Evolutionary conservation across 176 grass and related monocot genomes (phyloP).

Genomic region (Carex myosuroides): DNA sequence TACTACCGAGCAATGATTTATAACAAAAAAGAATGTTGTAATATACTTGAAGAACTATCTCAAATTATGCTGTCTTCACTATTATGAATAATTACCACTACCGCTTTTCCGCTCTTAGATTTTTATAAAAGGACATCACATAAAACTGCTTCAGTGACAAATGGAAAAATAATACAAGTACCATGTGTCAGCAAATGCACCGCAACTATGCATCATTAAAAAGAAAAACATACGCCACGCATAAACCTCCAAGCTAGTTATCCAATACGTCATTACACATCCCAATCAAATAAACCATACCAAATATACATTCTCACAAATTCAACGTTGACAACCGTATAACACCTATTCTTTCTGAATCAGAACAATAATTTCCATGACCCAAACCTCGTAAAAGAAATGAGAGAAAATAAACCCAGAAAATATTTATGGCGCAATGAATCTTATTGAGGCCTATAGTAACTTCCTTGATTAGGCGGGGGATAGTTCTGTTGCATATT

Average conservation of each 20-base stretch:
- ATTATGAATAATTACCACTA: not conserved
- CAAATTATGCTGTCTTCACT: not conserved
- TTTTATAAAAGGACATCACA: not conserved
- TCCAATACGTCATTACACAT: constrained; percentile 38
- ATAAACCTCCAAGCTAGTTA: not conserved
- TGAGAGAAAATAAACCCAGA: constrained; percentile 16
- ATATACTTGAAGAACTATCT: not conserved
- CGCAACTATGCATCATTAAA: not conserved
- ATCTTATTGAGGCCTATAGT: constrained; percentile 72
- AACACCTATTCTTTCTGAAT: constrained; percentile 16
- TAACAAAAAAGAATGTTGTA: not conserved
- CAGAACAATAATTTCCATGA: constrained; percentile 17
- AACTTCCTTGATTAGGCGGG: constrained; percentile 52
- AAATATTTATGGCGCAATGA: not conserved
- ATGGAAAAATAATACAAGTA: not conserved
- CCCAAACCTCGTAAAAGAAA: not conserved
- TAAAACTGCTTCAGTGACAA: not conserved
- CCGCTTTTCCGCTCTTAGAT: not conserved
- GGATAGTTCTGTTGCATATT: constrained; percentile 45
- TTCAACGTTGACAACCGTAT: constrained; percentile 19
- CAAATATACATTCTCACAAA: constrained; percentile 21
- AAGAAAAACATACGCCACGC: not conserved
- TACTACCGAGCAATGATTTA: no score
- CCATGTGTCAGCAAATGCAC: not conserved
- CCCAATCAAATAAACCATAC: constrained; percentile 28